Conservation (phyloP, 441 rosid species). For the Brassica balearica region DNA sequence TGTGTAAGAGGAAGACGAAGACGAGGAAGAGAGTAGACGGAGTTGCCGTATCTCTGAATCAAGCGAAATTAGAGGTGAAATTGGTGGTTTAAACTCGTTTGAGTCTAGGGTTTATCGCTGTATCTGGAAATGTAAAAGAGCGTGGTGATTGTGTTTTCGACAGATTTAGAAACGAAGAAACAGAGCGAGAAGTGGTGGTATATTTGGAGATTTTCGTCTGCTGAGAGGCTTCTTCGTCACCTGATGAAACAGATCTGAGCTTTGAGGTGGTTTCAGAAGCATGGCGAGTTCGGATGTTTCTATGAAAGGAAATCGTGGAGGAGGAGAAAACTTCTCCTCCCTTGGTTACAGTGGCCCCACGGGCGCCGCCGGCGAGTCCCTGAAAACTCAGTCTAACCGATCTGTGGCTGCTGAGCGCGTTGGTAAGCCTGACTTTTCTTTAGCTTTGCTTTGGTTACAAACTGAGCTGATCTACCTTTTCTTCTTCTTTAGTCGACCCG, state of each 20-base stretch:
- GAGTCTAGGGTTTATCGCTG: conserved; percentile 37
- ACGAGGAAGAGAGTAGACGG: conserved; percentile 11
- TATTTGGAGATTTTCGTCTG: conserved; percentile 32
- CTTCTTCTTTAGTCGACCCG: conserved; percentile 52
- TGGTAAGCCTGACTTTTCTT: conserved; percentile 43
- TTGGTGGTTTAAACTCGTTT: conserved; percentile 28
- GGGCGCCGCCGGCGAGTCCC: conserved; percentile 53
- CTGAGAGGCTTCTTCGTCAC: conserved; percentile 15
- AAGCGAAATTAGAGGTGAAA: conserved; percentile 43
- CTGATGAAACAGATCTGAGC: conserved; percentile 86
- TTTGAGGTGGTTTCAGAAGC: conserved; percentile 31
- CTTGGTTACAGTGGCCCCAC: conserved; percentile 53
- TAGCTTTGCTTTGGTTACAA: conserved; percentile 16
- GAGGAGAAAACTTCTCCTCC: conserved; percentile 62
- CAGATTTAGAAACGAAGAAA: conserved; percentile 8
- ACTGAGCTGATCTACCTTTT: conserved; percentile 21
- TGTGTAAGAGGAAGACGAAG: neutral
- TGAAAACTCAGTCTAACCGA: conserved; percentile 49
- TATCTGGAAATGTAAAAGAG: conserved; percentile 37
- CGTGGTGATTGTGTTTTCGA: conserved; percentile 36
- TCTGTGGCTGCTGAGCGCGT: conserved; percentile 42
- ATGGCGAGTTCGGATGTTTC: conserved; percentile 68
- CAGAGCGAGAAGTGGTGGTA: conserved; percentile 28
- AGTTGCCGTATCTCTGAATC: conserved; percentile 42
- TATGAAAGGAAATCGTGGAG: conserved; percentile 58